phyloP scores from a whole-genome alignment of 2,329 filamentous ascomycete species.

The Fusarium sp. region DNA sequence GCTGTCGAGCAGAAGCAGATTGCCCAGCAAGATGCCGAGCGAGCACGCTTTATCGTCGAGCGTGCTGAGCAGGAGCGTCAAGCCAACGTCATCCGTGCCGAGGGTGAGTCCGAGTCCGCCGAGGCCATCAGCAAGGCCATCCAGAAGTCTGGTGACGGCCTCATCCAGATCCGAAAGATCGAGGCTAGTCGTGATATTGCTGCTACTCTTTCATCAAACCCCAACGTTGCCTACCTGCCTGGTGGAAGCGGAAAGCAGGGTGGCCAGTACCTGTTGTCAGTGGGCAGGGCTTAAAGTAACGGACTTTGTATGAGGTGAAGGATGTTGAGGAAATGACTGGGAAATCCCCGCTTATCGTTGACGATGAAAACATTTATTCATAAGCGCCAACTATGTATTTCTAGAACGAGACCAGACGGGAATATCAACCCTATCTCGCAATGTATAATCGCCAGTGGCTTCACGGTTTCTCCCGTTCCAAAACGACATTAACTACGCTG shows the following conservation, averaged over 20 bases:
- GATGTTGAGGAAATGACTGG: conserved; percentile 38
- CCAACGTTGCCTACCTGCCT: conserved; percentile 95
- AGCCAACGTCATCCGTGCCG: conserved; percentile 96
- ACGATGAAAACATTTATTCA: conserved; percentile 42
- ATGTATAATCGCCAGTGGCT: conserved; percentile 30
- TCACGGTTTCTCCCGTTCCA: background rate
- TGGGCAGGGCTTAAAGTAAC: conserved; percentile 54
- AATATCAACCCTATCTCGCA: conserved; percentile 43
- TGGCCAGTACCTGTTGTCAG: conserved; percentile 65
- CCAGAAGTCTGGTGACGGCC: conserved; percentile 89
- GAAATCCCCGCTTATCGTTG: conserved; percentile 53
- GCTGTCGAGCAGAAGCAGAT: conserved; percentile 99
- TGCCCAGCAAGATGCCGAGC: conserved; percentile 97
- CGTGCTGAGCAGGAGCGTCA: conserved; percentile 98
- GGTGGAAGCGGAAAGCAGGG: conserved; percentile 77
- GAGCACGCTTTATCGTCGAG: conserved; percentile 97
- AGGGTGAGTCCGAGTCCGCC: conserved; percentile 96
- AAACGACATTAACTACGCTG: background rate
- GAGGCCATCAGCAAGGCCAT: conserved; percentile 96
- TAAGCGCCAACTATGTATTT: conserved; percentile 51
- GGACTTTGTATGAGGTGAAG: conserved; percentile 29
- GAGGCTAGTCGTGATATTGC: conserved; percentile 98
- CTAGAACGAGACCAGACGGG: conserved; percentile 47
- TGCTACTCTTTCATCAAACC: conserved; percentile 86
- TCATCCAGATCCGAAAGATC: conserved; percentile 96